phyloP scores from a whole-genome alignment of 1,284 basidiomycete genomes.

The Melampsora larici-populina region DNA sequence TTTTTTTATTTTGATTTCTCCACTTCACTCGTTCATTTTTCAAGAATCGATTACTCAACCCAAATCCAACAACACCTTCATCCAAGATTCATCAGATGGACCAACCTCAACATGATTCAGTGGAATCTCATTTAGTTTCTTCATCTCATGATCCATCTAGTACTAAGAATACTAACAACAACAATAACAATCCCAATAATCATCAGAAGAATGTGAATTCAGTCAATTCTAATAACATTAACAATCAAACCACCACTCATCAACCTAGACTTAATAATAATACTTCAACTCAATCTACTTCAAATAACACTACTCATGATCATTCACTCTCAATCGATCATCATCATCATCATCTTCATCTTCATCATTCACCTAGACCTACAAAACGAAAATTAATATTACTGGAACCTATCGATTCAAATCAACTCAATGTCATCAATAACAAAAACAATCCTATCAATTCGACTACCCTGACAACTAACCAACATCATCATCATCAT shows the following conservation, averaged over 20 bases:
- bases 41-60: too few relatives aligned
- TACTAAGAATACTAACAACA: background rate
- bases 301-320: background rate
- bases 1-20: too few relatives aligned
- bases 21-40: too few relatives aligned
- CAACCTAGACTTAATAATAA: background rate
- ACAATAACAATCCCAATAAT: background rate
- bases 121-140: background rate
- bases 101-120: slow-evolving; percentile 5
- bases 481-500: background rate
- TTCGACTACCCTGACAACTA: background rate
- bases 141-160: background rate
- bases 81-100: background rate
- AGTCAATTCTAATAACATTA: background rate
- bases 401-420: background rate
- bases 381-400: background rate
- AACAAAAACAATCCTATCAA: background rate
- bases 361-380: background rate
- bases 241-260: background rate
- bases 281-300: background rate
- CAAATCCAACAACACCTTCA: too few relatives aligned
- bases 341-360: too few relatives aligned
- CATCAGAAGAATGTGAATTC: background rate
- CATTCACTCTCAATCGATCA: too few relatives aligned
- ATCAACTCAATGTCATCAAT: background rate